A percentile compares a stretch with the other conserved stretches of the same genome.
phyloP scores from a whole-genome alignment of 2,329 filamentous ascomycete species.

The Penicillium sclerotiorum region DNA sequence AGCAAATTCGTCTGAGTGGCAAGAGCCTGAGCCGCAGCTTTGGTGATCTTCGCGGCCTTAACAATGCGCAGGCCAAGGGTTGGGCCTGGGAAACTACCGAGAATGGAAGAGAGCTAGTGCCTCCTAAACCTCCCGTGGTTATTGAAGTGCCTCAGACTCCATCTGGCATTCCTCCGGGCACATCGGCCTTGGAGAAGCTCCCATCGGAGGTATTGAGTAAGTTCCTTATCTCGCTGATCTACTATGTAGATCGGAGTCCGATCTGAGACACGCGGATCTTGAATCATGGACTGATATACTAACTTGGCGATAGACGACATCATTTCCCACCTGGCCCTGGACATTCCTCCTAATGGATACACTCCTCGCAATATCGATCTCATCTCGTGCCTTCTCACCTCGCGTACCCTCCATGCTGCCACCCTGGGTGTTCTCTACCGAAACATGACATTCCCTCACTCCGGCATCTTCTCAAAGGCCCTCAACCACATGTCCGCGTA shows the following conservation, averaged over 20 bases:
- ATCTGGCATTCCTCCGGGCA: conserved; percentile 27
- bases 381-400: conserved; percentile 74
- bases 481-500: conserved; percentile 69
- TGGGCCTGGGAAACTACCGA: conserved; percentile 47
- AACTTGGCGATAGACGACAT: conserved; percentile 61
- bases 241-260: no score
- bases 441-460: conserved; percentile 81
- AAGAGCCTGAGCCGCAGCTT: conserved; percentile 49
- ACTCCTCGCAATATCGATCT: conserved; percentile 77
- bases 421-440: conserved; percentile 76
- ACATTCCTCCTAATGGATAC: conserved; percentile 74
- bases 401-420: conserved; percentile 70
- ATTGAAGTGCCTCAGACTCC: conserved; percentile 22
- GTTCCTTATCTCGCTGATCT: no score
- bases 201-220: conserved; percentile 72
- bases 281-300: no score
- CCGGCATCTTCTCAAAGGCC: conserved; percentile 80
- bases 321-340: conserved; percentile 72
- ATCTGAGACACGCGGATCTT: no score
- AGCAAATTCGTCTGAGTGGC: conserved; percentile 48
- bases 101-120: conserved; percentile 17
- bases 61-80: conserved; percentile 38
- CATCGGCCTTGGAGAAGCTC: conserved; percentile 65
- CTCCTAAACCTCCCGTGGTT: conserved; percentile 20
- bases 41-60: conserved; percentile 43